phyloP scores from a whole-genome alignment of 192 early-diverging fungal species.

The Gamsiella multidivaricata region DNA sequence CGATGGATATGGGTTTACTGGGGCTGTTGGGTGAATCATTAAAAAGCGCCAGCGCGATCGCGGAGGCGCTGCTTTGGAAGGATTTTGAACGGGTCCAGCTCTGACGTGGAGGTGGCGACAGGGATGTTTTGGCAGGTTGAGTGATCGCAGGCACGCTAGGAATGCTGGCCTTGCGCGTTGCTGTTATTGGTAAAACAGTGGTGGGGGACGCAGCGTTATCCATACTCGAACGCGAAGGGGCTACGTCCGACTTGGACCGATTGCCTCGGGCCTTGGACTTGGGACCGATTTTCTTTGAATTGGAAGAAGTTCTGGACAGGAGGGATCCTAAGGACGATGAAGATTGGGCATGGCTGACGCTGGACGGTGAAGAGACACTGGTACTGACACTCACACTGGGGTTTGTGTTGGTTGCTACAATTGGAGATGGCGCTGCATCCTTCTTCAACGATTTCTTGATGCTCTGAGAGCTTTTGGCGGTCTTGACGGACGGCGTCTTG shows the following conservation, averaged over 20 bases:
- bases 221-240: not conserved
- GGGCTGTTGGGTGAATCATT: not conserved
- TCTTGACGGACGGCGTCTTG: not conserved
- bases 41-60: not conserved
- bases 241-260: constrained; percentile 35
- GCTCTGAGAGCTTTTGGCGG: not conserved
- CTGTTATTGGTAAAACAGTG: constrained; percentile 1
- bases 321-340: constrained; percentile 2
- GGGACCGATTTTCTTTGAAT: constrained; percentile 21
- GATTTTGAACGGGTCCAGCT: constrained; percentile 44
- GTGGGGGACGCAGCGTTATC: not conserved
- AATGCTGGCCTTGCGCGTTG: constrained; percentile 16
- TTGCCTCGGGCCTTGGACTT: constrained; percentile 11
- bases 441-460: constrained; percentile 13
- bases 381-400: not conserved
- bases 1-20: not conserved
- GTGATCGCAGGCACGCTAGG: constrained; percentile 1
- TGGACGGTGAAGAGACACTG: not conserved
- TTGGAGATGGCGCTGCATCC: not conserved
- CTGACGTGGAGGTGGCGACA: constrained; percentile 49
- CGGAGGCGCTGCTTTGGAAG: constrained; percentile 9
- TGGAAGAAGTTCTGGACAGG: constrained; percentile 14
- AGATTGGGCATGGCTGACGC: not conserved
- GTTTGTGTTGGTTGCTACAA: not conserved
- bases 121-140: constrained; percentile 18